Evolutionary conservation across 1,284 basidiomycete species (phyloP), one percentile per base, ranked within the genome.

Genomic region (Cryptococcus sp.): DNA sequence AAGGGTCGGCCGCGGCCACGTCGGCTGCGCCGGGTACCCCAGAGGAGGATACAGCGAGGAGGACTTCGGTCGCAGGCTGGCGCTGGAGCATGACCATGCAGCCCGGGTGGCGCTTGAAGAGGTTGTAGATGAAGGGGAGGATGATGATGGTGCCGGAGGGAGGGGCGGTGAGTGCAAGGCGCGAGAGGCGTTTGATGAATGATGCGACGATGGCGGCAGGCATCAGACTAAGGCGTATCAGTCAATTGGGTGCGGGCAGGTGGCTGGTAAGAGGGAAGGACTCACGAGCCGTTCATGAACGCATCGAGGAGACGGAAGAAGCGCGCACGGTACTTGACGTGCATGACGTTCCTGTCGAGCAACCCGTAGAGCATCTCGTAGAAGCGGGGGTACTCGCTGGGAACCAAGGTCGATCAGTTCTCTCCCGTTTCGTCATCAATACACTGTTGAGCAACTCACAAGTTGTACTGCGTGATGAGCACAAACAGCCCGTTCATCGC

Each of bases 81-180:
- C 85, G 83, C 75, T 98, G 96, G 42, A 98, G 90, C 87, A 98
- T 89, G 40, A 79, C 79, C 91, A 98, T 95, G 63, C 94, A 84
- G 0, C 87, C 84, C 9, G 93, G 93, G 76, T 98, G 95, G 13
- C 84, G 81, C 75, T 96, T 97, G 70, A 98, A 84, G 54, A 95
- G 80, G 75, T 98, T 98, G 80, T 98, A 98, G 9, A 87, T 86
- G 77, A 98, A 91, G 0, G 96, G 93, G 35, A 98, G 85, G 62
- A 91, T 81, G 78, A 92, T 88, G 56, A 98, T 84, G 37, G 94
- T 86, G 1, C 90, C 95, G 2, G 92, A 87, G 0, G 95, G 94
- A 0, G 94, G 89, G 0, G 93, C 91, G 39, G 80, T 81, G 12
- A 98, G 82, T 5, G 90, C 87, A 2, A 97, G 81, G 6, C 90